phyloP scores from a whole-genome alignment of 2,329 filamentous ascomycete genomes.

The Karstenula rhodostoma region DNA sequence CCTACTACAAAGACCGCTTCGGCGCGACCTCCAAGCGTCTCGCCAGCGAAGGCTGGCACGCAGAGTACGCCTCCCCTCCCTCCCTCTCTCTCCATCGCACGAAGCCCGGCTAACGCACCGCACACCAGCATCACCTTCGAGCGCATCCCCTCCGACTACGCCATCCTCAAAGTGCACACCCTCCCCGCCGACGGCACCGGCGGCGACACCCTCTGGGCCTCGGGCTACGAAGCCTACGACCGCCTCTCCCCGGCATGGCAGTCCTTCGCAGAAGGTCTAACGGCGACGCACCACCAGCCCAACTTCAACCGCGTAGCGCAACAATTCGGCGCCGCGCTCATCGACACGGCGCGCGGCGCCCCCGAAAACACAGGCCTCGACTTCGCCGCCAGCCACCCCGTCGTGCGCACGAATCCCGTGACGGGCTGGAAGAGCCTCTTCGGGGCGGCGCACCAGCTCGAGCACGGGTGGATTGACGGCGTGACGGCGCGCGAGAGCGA shows the following conservation, averaged over 20 bases:
- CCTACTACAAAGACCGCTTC: conserved; percentile 45
- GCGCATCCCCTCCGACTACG: conserved; percentile 44
- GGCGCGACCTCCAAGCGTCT: conserved; percentile 6
- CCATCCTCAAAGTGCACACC: conserved; percentile 19
- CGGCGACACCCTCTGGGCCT: conserved; percentile 54
- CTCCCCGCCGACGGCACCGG: conserved; percentile 28
- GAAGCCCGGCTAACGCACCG: neutral
- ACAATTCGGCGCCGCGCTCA: conserved; percentile 4
- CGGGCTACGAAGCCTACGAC: conserved; percentile 51
- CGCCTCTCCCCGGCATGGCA: conserved; percentile 33
- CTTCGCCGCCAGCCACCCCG: conserved; percentile 52
- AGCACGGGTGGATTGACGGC: conserved; percentile 44
- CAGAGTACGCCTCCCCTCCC: neutral
- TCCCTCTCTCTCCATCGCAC: too few species aligned
- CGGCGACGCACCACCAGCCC: conserved; percentile 10
- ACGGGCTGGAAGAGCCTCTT: conserved; percentile 65
- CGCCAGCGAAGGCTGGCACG: conserved; percentile 17
- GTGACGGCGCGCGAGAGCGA: conserved; percentile 44
- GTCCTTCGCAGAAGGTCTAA: conserved; percentile 1
- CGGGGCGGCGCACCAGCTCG: conserved; percentile 42
- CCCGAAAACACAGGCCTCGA: conserved; percentile 31
- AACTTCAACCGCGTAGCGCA: conserved; percentile 11
- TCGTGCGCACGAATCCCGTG: conserved; percentile 65
- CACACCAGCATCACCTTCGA: conserved; percentile 39
- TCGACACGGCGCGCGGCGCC: conserved; percentile 24